Evolutionary conservation across 2,329 filamentous ascomycete species (phyloP).

Genomic region (Monilinia polystroma): DNA sequence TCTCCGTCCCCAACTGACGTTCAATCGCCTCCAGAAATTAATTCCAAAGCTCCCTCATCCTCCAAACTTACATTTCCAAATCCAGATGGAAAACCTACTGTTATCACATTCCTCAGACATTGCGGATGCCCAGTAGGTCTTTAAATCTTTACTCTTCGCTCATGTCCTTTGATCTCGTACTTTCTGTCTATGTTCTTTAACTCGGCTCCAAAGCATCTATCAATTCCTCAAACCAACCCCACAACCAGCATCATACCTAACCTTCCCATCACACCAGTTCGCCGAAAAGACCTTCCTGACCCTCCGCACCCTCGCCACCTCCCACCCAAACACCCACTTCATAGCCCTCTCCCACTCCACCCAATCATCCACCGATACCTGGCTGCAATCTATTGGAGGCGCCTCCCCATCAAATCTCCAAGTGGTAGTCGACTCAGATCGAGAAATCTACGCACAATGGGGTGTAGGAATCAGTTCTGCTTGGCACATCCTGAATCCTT

Average conservation of each 20-base stretch:
- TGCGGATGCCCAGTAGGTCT: conserved; percentile 71
- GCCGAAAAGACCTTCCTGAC: conserved; percentile 64
- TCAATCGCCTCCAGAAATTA: conserved; percentile 51
- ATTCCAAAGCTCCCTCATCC: conserved; percentile 55
- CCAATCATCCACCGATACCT: conserved; percentile 53
- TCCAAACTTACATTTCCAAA: conserved; percentile 52
- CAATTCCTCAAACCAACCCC: not conserved
- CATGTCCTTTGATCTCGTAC: no score
- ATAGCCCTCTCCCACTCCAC: conserved; percentile 62
- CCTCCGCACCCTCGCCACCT: conserved; percentile 52
- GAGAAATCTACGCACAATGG: conserved; percentile 63
- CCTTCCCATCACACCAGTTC: conserved; percentile 26
- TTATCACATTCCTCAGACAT: conserved; percentile 69
- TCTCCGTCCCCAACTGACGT: conserved; percentile 40
- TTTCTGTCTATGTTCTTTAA: not conserved
- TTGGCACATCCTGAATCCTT: conserved; percentile 62
- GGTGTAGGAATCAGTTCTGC: conserved; percentile 58
- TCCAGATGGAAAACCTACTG: conserved; percentile 52
- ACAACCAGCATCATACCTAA: conserved; percentile 14
- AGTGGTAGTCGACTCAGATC: conserved; percentile 59
- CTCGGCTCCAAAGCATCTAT: not conserved
- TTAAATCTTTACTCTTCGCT: no score
- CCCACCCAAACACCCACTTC: conserved; percentile 53
- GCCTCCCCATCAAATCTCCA: conserved; percentile 45
- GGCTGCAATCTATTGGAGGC: conserved; percentile 35